phyloP scores from a whole-genome alignment of 768 basidiomycete genomes.

The Suillus alpinus region DNA sequence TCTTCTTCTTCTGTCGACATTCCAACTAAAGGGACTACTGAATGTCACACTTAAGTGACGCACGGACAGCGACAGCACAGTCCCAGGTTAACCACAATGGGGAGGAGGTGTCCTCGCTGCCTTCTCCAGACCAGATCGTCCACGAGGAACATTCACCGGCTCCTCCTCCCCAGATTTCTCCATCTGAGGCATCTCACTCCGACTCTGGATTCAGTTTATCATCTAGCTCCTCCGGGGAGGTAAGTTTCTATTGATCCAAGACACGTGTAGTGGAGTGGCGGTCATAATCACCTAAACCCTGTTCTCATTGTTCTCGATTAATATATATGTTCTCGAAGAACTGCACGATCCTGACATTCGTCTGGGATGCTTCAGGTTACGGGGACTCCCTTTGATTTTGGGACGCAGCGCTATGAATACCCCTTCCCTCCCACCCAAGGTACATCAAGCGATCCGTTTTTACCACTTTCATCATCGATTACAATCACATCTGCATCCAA shows the following conservation, averaged over 20 bases:
- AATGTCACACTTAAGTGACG: slow-evolving; percentile 3
- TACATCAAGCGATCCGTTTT: slow-evolving; percentile 26
- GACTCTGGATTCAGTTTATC: slow-evolving; percentile 31
- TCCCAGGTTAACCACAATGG: background rate
- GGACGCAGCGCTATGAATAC: slow-evolving; percentile 31
- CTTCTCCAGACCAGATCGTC: background rate
- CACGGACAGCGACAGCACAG: background rate
- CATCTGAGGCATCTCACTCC: slow-evolving; percentile 21
- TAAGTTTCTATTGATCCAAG: slow-evolving; percentile 14
- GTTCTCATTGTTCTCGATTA: slow-evolving; percentile 5
- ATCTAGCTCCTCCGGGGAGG: slow-evolving; percentile 31
- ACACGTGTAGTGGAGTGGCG: slow-evolving; percentile 6
- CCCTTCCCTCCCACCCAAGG: slow-evolving; percentile 30
- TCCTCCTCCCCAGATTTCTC: slow-evolving; percentile 3
- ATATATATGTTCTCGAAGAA: slow-evolving; percentile 1
- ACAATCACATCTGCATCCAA: slow-evolving; percentile 19
- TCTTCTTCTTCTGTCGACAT: background rate
- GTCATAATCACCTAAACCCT: slow-evolving; percentile 6
- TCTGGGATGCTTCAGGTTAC: slow-evolving; percentile 23
- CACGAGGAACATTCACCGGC: slow-evolving; percentile 4
- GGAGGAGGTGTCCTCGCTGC: background rate
- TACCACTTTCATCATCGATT: slow-evolving; percentile 21
- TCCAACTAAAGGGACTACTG: slow-evolving; percentile 1
- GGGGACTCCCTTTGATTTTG: slow-evolving; percentile 32
- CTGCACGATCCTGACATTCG: slow-evolving; percentile 5